Conservation (phyloP, 352 stramenopile genomes). For the Phytophthora pini region DNA sequence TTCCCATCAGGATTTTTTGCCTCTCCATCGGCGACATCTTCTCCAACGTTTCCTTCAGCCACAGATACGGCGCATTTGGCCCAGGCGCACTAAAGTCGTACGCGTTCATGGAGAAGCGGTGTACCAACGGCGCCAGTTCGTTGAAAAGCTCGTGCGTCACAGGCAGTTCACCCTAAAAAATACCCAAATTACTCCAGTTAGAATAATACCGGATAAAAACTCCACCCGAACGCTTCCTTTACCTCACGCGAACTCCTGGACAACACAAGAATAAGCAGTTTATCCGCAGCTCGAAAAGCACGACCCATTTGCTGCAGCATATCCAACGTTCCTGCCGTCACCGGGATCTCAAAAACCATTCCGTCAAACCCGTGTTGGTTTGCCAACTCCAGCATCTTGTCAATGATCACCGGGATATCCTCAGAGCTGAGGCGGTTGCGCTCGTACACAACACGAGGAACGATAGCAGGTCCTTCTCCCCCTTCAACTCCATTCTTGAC, state of each 20-base stretch:
- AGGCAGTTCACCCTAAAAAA: constrained; percentile 50
- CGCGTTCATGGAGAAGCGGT: constrained; percentile 86
- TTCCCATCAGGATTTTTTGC: constrained; percentile 69
- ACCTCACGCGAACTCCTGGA: constrained; percentile 63
- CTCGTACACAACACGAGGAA: constrained; percentile 84
- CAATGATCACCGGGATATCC: constrained; percentile 66
- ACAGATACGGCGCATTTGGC: constrained; percentile 72
- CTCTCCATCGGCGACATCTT: constrained; percentile 53
- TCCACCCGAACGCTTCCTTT: background rate
- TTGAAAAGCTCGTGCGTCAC: constrained; percentile 65
- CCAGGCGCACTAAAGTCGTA: constrained; percentile 75
- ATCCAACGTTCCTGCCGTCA: constrained; percentile 63
- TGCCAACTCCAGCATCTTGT: constrained; percentile 50
- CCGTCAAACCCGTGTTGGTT: constrained; percentile 64
- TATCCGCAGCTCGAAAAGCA: constrained; percentile 51
- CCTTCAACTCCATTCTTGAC: constrained; percentile 41
- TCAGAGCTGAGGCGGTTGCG: constrained; percentile 60
- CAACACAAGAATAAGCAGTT: constrained; percentile 74
- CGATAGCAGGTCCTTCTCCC: constrained; percentile 48
- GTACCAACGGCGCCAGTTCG: constrained; percentile 63
- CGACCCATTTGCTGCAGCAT: constrained; percentile 65
- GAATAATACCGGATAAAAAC: background rate
- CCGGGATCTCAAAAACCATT: constrained; percentile 81
- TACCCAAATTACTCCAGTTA: constrained; percentile 3
- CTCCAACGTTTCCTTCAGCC: constrained; percentile 67